Percentiles rank a stretch among this genome's conserved stretches.
Conservation (phyloP, 306 rosid genomes). For the Arachis hypogaea region DNA sequence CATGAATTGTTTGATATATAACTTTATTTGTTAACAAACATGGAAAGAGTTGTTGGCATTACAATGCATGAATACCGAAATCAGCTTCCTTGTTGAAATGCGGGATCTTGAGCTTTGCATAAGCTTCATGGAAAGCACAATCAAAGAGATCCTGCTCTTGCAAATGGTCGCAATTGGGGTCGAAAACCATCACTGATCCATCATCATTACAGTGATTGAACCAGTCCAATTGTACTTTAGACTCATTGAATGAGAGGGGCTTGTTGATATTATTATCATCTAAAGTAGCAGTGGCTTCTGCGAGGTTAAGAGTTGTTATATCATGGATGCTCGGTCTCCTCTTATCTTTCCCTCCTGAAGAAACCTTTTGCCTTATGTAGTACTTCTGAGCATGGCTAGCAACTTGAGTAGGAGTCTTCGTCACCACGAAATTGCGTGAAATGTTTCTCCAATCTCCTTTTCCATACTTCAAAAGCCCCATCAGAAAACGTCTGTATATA, state of each 20-base stretch:
- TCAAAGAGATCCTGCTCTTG: slow-evolving; percentile 58
- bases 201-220: slow-evolving; percentile 42
- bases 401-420: slow-evolving; percentile 63
- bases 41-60: slow-evolving; percentile 33
- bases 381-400: slow-evolving; percentile 77
- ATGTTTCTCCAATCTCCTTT: slow-evolving; percentile 97
- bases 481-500: slow-evolving; percentile 70
- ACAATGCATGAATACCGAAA: slow-evolving; percentile 44
- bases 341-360: slow-evolving; percentile 85
- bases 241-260: slow-evolving; percentile 43
- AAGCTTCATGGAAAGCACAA: slow-evolving; percentile 59
- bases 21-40: slow-evolving; percentile 34
- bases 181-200: slow-evolving; percentile 55
- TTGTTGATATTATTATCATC: slow-evolving; percentile 35
- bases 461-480: slow-evolving; percentile 85
- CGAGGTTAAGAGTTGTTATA: slow-evolving; percentile 75
- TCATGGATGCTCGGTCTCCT: slow-evolving; percentile 96
- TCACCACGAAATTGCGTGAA: slow-evolving; percentile 73
- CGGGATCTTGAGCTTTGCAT: slow-evolving; percentile 44
- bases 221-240: slow-evolving; percentile 52
- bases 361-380: slow-evolving; percentile 82
- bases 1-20: not conserved
- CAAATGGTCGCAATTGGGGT: slow-evolving; percentile 42
- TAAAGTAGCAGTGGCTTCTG: slow-evolving; percentile 48
- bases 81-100: slow-evolving; percentile 53